Evolutionary conservation across 148 eudicot genomes (phyloP).

Genomic region (Drosera capensis): DNA sequence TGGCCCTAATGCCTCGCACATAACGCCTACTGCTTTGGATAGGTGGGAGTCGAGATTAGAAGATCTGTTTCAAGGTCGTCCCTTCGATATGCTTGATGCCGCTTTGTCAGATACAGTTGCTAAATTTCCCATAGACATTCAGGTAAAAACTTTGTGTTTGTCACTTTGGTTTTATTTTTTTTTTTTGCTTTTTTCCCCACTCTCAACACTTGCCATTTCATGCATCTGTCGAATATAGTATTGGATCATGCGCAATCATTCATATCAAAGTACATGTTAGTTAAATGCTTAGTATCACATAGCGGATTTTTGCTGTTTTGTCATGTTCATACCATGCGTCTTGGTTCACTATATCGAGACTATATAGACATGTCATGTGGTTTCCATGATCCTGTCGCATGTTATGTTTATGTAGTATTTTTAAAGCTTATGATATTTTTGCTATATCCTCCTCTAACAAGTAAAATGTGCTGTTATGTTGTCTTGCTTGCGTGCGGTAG

Average conservation of each 20-base stretch:
- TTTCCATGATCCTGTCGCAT: background rate
- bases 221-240: too few species aligned
- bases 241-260: too few species aligned
- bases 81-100: slow-evolving; percentile 99
- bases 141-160: slow-evolving; percentile 23
- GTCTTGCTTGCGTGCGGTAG: background rate
- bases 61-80: slow-evolving; percentile 73
- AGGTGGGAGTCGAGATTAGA: slow-evolving; percentile 93
- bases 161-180: background rate
- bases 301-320: background rate
- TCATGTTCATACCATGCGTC: background rate
- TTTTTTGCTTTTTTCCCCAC: background rate
- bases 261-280: too few species aligned
- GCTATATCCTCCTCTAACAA: background rate
- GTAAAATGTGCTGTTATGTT: background rate
- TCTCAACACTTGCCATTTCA: too few species aligned
- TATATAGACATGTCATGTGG: background rate
- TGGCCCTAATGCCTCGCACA: slow-evolving; percentile 95
- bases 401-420: background rate
- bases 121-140: slow-evolving; percentile 90
- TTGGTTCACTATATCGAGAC: background rate
- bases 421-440: background rate
- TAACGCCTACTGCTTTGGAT: slow-evolving; percentile 81
- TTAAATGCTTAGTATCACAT: background rate
- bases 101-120: slow-evolving; percentile 84